Evolutionary conservation across 2,329 filamentous ascomycete genomes (phyloP).

Genomic region (Cladosporium sp.): DNA sequence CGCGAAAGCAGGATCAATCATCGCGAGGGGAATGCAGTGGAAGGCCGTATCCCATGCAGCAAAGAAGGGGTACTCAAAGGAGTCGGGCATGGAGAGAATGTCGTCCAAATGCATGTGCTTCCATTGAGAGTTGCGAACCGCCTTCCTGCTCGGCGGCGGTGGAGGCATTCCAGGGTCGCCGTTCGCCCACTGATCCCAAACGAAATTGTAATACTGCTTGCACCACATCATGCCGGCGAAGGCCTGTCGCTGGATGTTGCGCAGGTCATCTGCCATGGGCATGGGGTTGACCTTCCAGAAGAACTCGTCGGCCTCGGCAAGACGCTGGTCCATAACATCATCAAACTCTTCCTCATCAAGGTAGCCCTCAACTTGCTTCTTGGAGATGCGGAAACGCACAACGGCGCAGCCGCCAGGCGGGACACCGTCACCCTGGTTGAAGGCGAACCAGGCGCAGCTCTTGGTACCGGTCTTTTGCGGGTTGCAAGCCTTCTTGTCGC

Average conservation of each 20-base stretch:
- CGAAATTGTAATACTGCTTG: slow-evolving; percentile 93
- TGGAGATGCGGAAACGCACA: slow-evolving; percentile 83
- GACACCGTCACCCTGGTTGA: slow-evolving; percentile 84
- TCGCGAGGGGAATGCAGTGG: slow-evolving; percentile 90
- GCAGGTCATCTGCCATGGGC: slow-evolving; percentile 86
- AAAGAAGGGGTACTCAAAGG: slow-evolving; percentile 98
- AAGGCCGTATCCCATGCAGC: slow-evolving; percentile 97
- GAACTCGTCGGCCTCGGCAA: slow-evolving; percentile 91
- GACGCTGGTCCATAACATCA: slow-evolving; percentile 78
- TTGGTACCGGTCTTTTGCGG: slow-evolving; percentile 79
- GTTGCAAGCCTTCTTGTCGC: slow-evolving; percentile 76
- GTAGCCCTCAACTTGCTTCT: slow-evolving; percentile 62
- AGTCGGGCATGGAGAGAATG: slow-evolving; percentile 95
- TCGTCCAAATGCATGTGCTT: slow-evolving; percentile 93
- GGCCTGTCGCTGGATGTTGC: slow-evolving; percentile 92
- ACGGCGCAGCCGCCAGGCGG: slow-evolving; percentile 89
- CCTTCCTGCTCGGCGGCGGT: slow-evolving; percentile 73
- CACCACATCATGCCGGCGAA: slow-evolving; percentile 98
- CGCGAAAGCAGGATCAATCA: slow-evolving; percentile 96
- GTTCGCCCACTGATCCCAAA: slow-evolving; percentile 97
- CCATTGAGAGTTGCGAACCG: slow-evolving; percentile 83
- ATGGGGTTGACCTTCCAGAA: slow-evolving; percentile 90
- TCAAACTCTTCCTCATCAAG: slow-evolving; percentile 92
- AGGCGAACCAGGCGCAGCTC: slow-evolving; percentile 83
- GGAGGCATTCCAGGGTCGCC: slow-evolving; percentile 85